Evolutionary conservation across 352 stramenopile genomes (phyloP), one percentile per base, ranked within the genome.

Genomic region (Thraustochytrium sp.): DNA sequence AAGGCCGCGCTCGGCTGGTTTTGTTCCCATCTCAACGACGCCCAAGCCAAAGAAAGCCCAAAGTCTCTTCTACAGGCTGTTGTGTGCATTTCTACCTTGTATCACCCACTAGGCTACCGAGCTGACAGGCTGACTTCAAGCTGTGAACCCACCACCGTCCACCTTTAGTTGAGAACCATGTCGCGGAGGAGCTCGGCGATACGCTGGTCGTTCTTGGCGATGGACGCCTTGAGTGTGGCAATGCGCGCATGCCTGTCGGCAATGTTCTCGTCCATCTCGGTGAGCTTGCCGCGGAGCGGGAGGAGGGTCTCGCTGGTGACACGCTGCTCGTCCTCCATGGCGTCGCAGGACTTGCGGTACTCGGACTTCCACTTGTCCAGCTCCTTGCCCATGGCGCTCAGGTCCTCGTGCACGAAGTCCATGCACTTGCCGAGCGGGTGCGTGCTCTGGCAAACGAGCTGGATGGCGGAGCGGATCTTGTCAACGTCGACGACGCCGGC

Each of bases 331-430:
- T 96, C 90, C 40, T 91, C 89, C 38, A 95, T 90, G 49, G 91
- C 88, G 44, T 93, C 90, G 37, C 89, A 87, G 68, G 96, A 93
- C 37, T 88, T 88, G 38, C 89, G 85, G 76, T 94, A 93, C 86
- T 96, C 90, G 40, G 90, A 90, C 55, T 91, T 90, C 94, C 94
- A 98, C 73, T 93, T 90, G 56, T 94, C 91, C 42, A 97, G 91
- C 86, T 98, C 94, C 78, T 93, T 94, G 5, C 89, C 89, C 93
- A 98, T 98, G n/a, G 90, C 88, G 48, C 93, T 92, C 82, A 98
- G 86, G 87, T 98, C 94, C 82, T 97, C 92, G 83, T 95, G 90
- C 26, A 98, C 92, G 87, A 95, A 97, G 87, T 97, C 92, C 83
- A 98, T 93, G 75, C 91, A 96, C 68, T 89, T 89, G 31, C 88